Evolutionary conservation across 2,329 filamentous ascomycete species (phyloP).

Genomic region (Akanthomyces muscarius): DNA sequence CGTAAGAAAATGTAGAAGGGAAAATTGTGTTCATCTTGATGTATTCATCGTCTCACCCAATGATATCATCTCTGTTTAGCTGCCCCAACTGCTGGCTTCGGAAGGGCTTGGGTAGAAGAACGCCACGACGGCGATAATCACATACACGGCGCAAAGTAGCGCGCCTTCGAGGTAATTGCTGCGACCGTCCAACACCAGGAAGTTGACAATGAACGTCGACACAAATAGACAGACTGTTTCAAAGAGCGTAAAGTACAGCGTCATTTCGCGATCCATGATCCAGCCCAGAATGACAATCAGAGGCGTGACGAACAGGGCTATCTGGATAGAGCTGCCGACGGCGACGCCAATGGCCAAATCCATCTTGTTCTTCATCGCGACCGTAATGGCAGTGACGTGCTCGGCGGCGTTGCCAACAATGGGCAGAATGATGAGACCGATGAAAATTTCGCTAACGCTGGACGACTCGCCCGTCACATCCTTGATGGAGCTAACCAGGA

Average conservation of each 20-base stretch:
- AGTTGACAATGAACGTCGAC: constrained; percentile 81
- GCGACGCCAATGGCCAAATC: constrained; percentile 70
- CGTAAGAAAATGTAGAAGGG: not conserved
- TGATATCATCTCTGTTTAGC: not conserved
- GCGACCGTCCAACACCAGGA: constrained; percentile 77
- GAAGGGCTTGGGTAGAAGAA: constrained; percentile 59
- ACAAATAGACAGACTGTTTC: constrained; percentile 86
- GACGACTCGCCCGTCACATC: constrained; percentile 51
- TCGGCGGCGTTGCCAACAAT: constrained; percentile 72
- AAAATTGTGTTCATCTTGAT: not conserved
- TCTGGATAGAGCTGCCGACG: constrained; percentile 68
- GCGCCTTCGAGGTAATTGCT: constrained; percentile 85
- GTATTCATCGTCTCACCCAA: not conserved
- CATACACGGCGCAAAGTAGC: constrained; percentile 60
- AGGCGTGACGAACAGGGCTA: constrained; percentile 67
- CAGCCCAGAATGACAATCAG: constrained; percentile 69
- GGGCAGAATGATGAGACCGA: constrained; percentile 67
- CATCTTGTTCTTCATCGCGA: constrained; percentile 73
- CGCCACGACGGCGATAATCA: constrained; percentile 63
- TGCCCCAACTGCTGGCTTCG: constrained; percentile 42
- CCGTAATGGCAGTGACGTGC: constrained; percentile 67
- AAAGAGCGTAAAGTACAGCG: constrained; percentile 82
- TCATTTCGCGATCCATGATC: constrained; percentile 65
- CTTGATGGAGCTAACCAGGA: constrained; percentile 64
- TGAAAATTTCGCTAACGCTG: constrained; percentile 61